A percentile compares a stretch with the other conserved stretches of the same genome.
These are phyloP conservation scores for Dothistroma septosporum DNA, from an alignment of 2,329 filamentous ascomycete genomes.

Conservation along the genomic window DNA sequence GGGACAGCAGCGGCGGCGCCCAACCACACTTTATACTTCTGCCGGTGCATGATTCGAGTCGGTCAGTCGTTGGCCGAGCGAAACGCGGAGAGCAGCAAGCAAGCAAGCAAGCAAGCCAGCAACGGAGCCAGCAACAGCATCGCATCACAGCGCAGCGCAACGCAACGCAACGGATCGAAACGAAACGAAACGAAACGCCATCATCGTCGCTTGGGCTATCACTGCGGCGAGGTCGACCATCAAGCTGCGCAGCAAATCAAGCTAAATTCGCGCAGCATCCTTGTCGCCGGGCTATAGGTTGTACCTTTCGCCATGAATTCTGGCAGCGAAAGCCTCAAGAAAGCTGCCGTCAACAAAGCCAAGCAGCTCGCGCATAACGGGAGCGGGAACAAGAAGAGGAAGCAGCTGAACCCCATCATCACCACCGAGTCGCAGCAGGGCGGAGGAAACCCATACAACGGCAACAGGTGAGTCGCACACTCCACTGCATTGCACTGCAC, in stretches of 20 bases:
- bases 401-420: constrained; percentile 68
- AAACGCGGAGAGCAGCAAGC: neutral
- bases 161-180: too few species aligned
- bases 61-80: neutral
- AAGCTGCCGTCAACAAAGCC: constrained; percentile 62
- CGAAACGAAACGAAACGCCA: neutral
- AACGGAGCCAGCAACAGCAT: neutral
- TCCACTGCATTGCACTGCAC: neutral
- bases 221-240: neutral
- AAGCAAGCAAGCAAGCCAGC: neutral
- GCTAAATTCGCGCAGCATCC: constrained; percentile 9
- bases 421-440: constrained; percentile 55
- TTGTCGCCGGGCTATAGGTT: neutral
- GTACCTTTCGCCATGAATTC: constrained; percentile 22
- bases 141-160: too few species aligned
- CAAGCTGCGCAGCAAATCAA: neutral
- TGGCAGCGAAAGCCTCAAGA: constrained; percentile 32
- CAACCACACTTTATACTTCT: neutral
- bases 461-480: constrained; percentile 30
- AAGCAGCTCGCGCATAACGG: constrained; percentile 59
- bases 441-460: constrained; percentile 39
- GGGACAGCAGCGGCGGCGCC: neutral
- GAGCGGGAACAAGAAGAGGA: constrained; percentile 67
- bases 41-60: neutral
- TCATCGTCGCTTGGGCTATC: neutral